Evolutionary conservation across 495 filamentous ascomycete genomes (phyloP), one percentile per base, ranked within the genome.

Genomic region (Hypoxylon subgilvum): DNA sequence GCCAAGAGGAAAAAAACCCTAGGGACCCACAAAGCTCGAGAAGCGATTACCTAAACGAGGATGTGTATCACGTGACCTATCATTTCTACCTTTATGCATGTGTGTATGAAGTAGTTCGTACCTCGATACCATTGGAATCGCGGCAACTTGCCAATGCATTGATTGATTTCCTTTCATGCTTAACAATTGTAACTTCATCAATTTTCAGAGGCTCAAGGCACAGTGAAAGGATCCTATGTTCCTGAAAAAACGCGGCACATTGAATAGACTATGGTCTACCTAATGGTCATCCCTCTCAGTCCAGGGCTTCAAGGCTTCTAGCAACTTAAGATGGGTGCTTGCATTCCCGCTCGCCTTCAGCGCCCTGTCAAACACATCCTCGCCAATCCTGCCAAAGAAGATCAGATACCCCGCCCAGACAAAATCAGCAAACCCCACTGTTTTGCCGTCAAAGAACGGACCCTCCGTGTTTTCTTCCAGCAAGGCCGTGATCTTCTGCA

Each of bases 381-480:
- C 69, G 23, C 72, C 76, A 5, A 72, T 39, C 14, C 30, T 34
- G 22, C 51, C 36, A 12, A 66, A 18, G 58, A 76, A 76, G 1
- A 76, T 9, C 40, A 80, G 57, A 16, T 67, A 67, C 4, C 68
- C 72, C 0, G 35, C 74, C 65, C 74, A 76, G 6, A 73, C 50
- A 44, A 80, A 77, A 65, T 81, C 77, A 51, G 69, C 69, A 62
- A 70, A 79, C 9, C 66, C 69, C 3, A 72, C 39, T 32, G 58
- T 65, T 32, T 60, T 52, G 3, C 75, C 76, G 57, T 69, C 17
- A 36, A 79, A 77, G 47, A 74, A 86, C 17, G 76, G 81, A 1
- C 80, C 85, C 10, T 72, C 74, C 14, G 50, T 6, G 39, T 71
- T 76, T 62, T 82, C 78, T 67, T 72, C 75, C 67, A 87, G 49